Conservation (phyloP, 2,329 filamentous ascomycete genomes). For the Epichloe hybrida region DNA sequence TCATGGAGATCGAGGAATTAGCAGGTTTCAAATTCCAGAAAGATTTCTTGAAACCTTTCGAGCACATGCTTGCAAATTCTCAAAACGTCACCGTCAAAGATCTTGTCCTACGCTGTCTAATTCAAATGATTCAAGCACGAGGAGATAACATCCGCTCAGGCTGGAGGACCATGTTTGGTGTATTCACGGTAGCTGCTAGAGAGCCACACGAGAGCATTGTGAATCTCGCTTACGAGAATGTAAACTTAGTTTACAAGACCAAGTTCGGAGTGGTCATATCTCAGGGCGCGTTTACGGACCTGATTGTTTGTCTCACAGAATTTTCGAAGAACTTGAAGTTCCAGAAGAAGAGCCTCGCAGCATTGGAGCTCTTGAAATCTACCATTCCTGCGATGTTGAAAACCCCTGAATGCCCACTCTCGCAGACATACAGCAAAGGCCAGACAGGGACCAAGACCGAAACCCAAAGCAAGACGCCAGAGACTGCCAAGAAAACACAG, state of each 20-base stretch:
- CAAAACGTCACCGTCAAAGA: conserved; percentile 89
- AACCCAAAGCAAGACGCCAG: conserved; percentile 29
- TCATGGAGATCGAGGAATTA: conserved; percentile 95
- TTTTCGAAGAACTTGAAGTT: conserved; percentile 99
- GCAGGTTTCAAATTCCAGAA: conserved; percentile 99
- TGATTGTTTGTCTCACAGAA: conserved; percentile 91
- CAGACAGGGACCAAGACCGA: conserved; percentile 24
- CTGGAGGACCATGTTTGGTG: conserved; percentile 99
- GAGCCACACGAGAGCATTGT: conserved; percentile 94
- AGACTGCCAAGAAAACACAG: conserved; percentile 38
- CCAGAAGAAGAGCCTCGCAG: conserved; percentile 94
- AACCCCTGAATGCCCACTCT: conserved; percentile 88
- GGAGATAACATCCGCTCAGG: conserved; percentile 95
- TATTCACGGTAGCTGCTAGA: conserved; percentile 88
- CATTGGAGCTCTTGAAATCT: conserved; percentile 87
- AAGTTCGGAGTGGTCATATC: conserved; percentile 92
- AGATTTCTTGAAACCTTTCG: conserved; percentile 95
- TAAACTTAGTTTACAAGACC: conserved; percentile 88
- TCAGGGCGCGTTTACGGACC: conserved; percentile 90
- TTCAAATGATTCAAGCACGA: conserved; percentile 97
- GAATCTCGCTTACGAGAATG: conserved; percentile 92
- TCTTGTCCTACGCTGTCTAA: conserved; percentile 87
- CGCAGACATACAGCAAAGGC: conserved; percentile 37
- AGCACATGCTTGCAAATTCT: conserved; percentile 92
- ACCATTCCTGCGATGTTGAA: conserved; percentile 90